Conservation (phyloP, 2,329 filamentous ascomycete species). For the Aspergillus sp. region DNA sequence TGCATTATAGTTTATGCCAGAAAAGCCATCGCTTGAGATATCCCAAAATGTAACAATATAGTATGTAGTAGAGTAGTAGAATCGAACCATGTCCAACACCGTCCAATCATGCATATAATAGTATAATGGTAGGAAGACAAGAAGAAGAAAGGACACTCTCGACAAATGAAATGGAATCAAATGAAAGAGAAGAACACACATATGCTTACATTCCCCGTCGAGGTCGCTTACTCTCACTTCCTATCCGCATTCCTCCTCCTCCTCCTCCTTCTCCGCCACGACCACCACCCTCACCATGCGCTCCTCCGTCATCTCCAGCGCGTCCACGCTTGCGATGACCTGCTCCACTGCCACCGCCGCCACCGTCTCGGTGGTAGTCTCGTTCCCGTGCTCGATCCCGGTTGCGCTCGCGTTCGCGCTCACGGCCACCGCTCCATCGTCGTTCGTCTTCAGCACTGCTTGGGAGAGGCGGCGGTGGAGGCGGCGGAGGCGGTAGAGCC, state of each 20-base stretch:
- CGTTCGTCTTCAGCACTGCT: conserved; percentile 24
- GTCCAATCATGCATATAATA: conserved; percentile 12
- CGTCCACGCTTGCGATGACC: conserved; percentile 32
- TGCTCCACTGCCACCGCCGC: conserved; percentile 16
- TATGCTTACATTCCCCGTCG: conserved; percentile 27
- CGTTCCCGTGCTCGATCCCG: conserved; percentile 28
- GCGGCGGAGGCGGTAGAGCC: conserved; percentile 22
- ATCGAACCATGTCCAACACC: conserved; percentile 7
- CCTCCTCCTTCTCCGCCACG: conserved; percentile 15
- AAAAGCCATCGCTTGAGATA: background rate
- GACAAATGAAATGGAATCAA: conserved; percentile 3
- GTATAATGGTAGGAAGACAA: conserved; percentile 3
- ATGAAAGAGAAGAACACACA: conserved; percentile 5
- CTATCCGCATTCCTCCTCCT: conserved; percentile 31
- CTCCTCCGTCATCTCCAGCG: conserved; percentile 22
- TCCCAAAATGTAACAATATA: too few species aligned
- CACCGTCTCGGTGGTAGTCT: conserved; percentile 22
- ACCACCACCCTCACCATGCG: conserved; percentile 14
- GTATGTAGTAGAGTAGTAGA: conserved; percentile 4
- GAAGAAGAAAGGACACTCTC: conserved; percentile 6
- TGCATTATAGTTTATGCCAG: background rate
- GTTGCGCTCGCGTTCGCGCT: conserved; percentile 29
- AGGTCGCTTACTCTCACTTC: conserved; percentile 34
- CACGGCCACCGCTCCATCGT: conserved; percentile 28
- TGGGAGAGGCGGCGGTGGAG: conserved; percentile 20